Conservation (phyloP, 140 eudicot species). For the Bidens hawaiensis region DNA sequence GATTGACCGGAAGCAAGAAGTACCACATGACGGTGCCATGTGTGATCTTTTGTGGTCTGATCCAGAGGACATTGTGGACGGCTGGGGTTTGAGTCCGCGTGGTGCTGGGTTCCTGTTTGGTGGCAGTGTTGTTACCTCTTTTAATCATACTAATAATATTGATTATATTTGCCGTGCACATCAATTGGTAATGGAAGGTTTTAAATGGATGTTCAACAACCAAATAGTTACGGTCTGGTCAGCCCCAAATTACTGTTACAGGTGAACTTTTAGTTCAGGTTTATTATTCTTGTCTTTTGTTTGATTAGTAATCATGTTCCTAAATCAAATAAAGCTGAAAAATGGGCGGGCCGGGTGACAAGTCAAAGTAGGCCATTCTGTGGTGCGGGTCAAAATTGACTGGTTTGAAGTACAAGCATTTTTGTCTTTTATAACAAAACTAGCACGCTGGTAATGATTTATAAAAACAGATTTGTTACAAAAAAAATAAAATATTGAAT, state of each 20-base stretch:
- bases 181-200: constrained; percentile 97
- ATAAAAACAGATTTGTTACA: not conserved
- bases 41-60: constrained; percentile 99
- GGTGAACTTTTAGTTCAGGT: constrained; percentile 30
- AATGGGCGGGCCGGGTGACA: not conserved
- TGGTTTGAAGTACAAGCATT: not conserved
- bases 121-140: constrained; percentile 77
- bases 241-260: constrained; percentile 98
- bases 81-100: constrained; percentile 99
- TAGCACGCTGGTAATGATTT: not conserved
- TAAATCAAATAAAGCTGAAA: not conserved
- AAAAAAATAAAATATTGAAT: not conserved
- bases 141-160: constrained; percentile 77
- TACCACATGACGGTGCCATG: constrained; percentile 99
- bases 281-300: not conserved
- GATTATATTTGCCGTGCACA: constrained; percentile 98
- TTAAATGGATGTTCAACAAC: constrained; percentile 94
- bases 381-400: not conserved
- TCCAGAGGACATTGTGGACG: constrained; percentile 97
- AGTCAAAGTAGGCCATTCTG: not conserved
- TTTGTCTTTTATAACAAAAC: not conserved
- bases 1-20: constrained; percentile 96
- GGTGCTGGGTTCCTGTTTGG: constrained; percentile 99
- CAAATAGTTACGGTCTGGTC: constrained; percentile 99
- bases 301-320: not conserved